Percentiles rank a stretch among this genome's conserved stretches.
Evolutionary conservation across 768 basidiomycete genomes (phyloP).

Genomic region (Crucibulum laeve): DNA sequence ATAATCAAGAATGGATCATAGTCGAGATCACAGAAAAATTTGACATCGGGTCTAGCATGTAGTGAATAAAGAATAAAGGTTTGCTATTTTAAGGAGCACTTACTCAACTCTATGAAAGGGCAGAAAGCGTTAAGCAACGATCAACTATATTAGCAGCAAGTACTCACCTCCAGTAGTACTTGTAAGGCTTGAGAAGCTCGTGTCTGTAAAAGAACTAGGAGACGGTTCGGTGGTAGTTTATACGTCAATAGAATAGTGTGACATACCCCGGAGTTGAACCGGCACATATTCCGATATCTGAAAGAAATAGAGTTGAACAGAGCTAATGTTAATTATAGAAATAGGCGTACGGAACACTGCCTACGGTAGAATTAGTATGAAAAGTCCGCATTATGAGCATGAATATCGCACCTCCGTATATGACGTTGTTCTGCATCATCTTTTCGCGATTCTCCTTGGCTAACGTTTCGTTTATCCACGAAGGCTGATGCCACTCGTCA

Average conservation of each 20-base stretch:
- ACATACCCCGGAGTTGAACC: slow-evolving; percentile 89
- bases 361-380: slow-evolving; percentile 27
- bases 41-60: slow-evolving; percentile 67
- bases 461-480: slow-evolving; percentile 72
- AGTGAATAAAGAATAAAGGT: slow-evolving; percentile 2
- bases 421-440: slow-evolving; percentile 67
- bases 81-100: slow-evolving; percentile 11
- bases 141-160: neutral
- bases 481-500: slow-evolving; percentile 79
- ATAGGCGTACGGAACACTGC: slow-evolving; percentile 66
- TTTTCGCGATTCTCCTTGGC: slow-evolving; percentile 59
- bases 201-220: slow-evolving; percentile 83
- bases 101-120: slow-evolving; percentile 39
- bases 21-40: slow-evolving; percentile 83
- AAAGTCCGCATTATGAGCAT: neutral
- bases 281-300: slow-evolving; percentile 94
- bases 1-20: slow-evolving; percentile 87
- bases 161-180: slow-evolving; percentile 76
- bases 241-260: neutral
- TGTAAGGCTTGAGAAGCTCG: slow-evolving; percentile 71
- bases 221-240: neutral
- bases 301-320: slow-evolving; percentile 1
- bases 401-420: slow-evolving; percentile 53
- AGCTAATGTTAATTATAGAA: slow-evolving; percentile 1
- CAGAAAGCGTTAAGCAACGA: slow-evolving; percentile 1